Percentiles rank a stretch among this genome's conserved stretches.
phyloP scores from a whole-genome alignment of 306 rosid species.

The Lithocarpus polystachyus region DNA sequence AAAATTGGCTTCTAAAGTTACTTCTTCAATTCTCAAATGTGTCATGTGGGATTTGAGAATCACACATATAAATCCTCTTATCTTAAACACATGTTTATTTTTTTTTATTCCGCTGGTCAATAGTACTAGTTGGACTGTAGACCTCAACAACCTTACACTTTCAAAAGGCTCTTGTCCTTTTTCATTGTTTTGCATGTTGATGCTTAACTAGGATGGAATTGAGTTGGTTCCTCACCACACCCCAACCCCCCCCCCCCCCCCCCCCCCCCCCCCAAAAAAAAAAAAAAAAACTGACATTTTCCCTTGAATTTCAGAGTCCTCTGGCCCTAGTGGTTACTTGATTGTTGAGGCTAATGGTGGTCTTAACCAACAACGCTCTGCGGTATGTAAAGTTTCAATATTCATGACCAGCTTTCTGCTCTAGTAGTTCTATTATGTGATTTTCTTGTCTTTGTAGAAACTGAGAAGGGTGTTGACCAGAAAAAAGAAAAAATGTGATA shows the following conservation, averaged over 20 bases:
- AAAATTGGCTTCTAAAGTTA: background rate
- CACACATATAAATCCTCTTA: background rate
- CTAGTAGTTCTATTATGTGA: constrained; percentile 6
- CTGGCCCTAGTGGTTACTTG: constrained; percentile 62
- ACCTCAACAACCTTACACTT: background rate
- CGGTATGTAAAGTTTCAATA: constrained; percentile 42
- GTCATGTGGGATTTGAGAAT: background rate
- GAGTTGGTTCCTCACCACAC: too few species aligned
- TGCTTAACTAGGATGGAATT: background rate
- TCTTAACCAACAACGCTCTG: constrained; percentile 96
- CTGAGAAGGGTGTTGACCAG: background rate
- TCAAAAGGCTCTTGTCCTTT: background rate
- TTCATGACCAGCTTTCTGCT: background rate
- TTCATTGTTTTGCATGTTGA: background rate
- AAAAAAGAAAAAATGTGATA: background rate
- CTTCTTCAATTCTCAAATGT: background rate
- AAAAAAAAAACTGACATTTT: constrained; percentile 8
- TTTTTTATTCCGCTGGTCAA: background rate
- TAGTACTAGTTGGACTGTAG: background rate
- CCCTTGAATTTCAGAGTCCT: constrained; percentile 49
- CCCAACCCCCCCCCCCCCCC: fast-evolving
- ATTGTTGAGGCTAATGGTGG: constrained; percentile 97
- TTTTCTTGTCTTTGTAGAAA: background rate
- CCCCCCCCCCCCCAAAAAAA: too few species aligned
- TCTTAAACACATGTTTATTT: background rate